A percentile compares a stretch with the other conserved stretches of the same genome.
Evolutionary conservation across 768 basidiomycete genomes (phyloP).

Genomic region (Botryobasidium botryosum): DNA sequence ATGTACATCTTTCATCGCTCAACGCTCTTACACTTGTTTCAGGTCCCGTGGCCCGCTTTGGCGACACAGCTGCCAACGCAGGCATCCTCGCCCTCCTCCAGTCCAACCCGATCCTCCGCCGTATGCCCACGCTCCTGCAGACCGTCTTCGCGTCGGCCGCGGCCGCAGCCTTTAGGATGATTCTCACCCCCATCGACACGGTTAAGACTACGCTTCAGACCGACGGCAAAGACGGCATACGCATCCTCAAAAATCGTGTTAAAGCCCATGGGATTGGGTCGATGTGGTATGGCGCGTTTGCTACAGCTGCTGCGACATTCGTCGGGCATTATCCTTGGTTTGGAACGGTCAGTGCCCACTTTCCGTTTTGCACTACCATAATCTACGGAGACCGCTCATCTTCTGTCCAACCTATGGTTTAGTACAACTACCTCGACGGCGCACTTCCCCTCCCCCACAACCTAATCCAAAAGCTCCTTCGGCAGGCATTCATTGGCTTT

Average conservation of each 20-base stretch:
- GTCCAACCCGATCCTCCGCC: conserved; percentile 52
- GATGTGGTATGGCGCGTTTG: conserved; percentile 82
- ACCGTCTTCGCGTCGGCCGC: conserved; percentile 63
- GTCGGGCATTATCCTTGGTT: conserved; percentile 93
- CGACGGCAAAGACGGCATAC: conserved; percentile 53
- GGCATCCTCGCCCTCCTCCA: conserved; percentile 77
- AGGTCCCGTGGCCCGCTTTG: conserved; percentile 46
- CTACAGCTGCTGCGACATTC: conserved; percentile 85
- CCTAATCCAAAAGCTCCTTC: conserved; percentile 39
- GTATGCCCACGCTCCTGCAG: conserved; percentile 47
- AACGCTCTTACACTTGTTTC: conserved; percentile 12
- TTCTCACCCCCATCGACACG: conserved; percentile 86
- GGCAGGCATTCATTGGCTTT: conserved; percentile 88
- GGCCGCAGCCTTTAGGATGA: conserved; percentile 76
- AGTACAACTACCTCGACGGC: conserved; percentile 60
- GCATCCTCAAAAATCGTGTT: conserved; percentile 50
- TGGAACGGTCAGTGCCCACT: conserved; percentile 25
- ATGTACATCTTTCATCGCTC: background rate
- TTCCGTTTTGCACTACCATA: background rate
- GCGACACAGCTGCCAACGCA: conserved; percentile 88
- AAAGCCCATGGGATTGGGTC: conserved; percentile 57
- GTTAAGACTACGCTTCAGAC: conserved; percentile 93
- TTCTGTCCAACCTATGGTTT: conserved; percentile 6
- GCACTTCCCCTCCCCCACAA: conserved; percentile 40
- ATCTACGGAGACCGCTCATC: no score